Percentiles rank a stretch among this genome's conserved stretches.
phyloP scores from a whole-genome alignment of 192 early-diverging fungal species.

The Backusella westeae region DNA sequence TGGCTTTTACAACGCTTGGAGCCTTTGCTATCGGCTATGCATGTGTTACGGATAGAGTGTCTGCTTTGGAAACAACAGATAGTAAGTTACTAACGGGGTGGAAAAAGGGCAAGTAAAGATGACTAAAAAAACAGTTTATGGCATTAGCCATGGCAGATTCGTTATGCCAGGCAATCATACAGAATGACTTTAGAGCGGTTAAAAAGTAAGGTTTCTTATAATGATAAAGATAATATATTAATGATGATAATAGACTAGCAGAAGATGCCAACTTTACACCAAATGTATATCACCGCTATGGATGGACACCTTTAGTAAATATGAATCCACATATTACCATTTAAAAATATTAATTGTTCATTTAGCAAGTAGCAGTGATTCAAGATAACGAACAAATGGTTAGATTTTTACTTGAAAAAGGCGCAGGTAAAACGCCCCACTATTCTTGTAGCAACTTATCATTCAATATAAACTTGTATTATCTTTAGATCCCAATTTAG shows the following conservation, averaged over 20 bases:
- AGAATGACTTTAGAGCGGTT: constrained; percentile 23
- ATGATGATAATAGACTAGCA: constrained; percentile 17
- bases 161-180: constrained; percentile 32
- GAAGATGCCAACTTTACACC: constrained; percentile 30
- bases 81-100: background rate
- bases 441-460: too few species aligned
- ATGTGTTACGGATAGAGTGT: background rate
- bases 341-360: too few species aligned
- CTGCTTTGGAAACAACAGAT: background rate
- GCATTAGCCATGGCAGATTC: constrained; percentile 19
- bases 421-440: constrained; percentile 19
- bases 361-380: constrained; percentile 35
- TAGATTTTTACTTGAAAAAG: constrained; percentile 29
- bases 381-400: constrained; percentile 34
- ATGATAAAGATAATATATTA: background rate
- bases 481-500: constrained; percentile 28
- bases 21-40: background rate
- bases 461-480: too few species aligned
- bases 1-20: background rate
- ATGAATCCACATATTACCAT: background rate
- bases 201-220: constrained; percentile 18
- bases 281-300: constrained; percentile 28
- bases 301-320: constrained; percentile 38
- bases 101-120: background rate
- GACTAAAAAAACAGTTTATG: background rate